Conservation (phyloP, 2,329 filamentous ascomycete species). For the Ploettnerulaceae sp. region DNA sequence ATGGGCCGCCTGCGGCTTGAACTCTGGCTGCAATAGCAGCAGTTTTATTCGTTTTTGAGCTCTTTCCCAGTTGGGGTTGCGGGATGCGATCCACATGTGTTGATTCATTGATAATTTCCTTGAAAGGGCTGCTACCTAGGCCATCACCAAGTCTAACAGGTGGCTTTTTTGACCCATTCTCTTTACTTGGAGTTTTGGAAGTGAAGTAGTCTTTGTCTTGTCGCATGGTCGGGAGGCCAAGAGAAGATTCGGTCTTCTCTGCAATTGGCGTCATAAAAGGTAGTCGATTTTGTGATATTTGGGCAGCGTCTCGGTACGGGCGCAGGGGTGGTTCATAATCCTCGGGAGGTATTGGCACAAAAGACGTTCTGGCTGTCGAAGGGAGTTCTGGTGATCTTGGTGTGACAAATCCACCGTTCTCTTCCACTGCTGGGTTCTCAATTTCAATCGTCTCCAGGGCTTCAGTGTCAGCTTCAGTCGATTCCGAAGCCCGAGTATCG, state of each 20-base stretch:
- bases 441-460: constrained; percentile 31
- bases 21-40: constrained; percentile 30
- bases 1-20: constrained; percentile 29
- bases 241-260: constrained; percentile 85
- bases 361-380: constrained; percentile 50
- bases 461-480: constrained; percentile 38
- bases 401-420: constrained; percentile 41
- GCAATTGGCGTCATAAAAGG: constrained; percentile 99
- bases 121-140: constrained; percentile 64
- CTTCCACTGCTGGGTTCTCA: constrained; percentile 35
- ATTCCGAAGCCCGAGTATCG: constrained; percentile 38
- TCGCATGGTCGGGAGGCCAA: constrained; percentile 60
- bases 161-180: constrained; percentile 26
- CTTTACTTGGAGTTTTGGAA: constrained; percentile 73
- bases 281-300: constrained; percentile 82
- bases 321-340: constrained; percentile 77
- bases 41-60: constrained; percentile 40
- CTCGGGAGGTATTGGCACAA: constrained; percentile 76
- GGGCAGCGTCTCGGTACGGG: constrained; percentile 73
- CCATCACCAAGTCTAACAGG: constrained; percentile 30
- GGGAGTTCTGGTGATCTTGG: constrained; percentile 39
- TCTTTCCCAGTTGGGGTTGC: constrained; percentile 48
- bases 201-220: constrained; percentile 53
- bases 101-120: constrained; percentile 55
- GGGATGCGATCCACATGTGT: constrained; percentile 45